These are phyloP conservation scores for Cercospora zeae-maydis DNA, from an alignment of 2,329 filamentous ascomycete species.

Conservation along the genomic window DNA sequence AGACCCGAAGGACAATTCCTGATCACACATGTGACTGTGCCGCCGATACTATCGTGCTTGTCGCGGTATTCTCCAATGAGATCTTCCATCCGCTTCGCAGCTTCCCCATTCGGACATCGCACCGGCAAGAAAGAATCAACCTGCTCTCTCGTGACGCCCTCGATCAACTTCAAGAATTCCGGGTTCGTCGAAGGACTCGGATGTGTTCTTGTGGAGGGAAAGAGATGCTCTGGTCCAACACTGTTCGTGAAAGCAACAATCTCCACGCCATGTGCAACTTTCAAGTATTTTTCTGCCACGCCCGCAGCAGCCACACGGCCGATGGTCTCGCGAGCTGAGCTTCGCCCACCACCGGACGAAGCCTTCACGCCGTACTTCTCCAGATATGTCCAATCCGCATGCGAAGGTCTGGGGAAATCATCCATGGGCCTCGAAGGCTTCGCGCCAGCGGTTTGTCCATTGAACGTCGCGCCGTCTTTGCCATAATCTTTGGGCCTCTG, in stretches of 20 bases:
- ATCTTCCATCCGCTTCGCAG: slow-evolving; percentile 69
- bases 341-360: slow-evolving; percentile 81
- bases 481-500: slow-evolving; percentile 91
- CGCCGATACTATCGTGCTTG: slow-evolving; percentile 81
- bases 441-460: slow-evolving; percentile 5
- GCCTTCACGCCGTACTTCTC: slow-evolving; percentile 97
- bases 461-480: slow-evolving; percentile 39
- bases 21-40: slow-evolving; percentile 91
- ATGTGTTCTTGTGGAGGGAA: slow-evolving; percentile 65
- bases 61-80: slow-evolving; percentile 75
- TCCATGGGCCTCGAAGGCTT: slow-evolving; percentile 68
- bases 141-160: slow-evolving; percentile 66
- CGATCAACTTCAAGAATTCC: slow-evolving; percentile 69
- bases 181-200: slow-evolving; percentile 71
- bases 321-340: slow-evolving; percentile 92
- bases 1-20: slow-evolving; percentile 79
- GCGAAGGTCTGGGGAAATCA: slow-evolving; percentile 81
- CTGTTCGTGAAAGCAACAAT: slow-evolving; percentile 88
- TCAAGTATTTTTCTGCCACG: slow-evolving; percentile 89
- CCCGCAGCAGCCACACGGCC: slow-evolving; percentile 84
- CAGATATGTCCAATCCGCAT: slow-evolving; percentile 95
- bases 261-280: slow-evolving; percentile 75
- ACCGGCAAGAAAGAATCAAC: slow-evolving; percentile 86
- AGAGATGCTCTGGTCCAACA: slow-evolving; percentile 75
- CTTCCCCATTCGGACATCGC: slow-evolving; percentile 71